Percentiles rank a stretch among this genome's conserved stretches.
Conservation (phyloP, 2,329 filamentous ascomycete species). For the Alternaria rosae region DNA sequence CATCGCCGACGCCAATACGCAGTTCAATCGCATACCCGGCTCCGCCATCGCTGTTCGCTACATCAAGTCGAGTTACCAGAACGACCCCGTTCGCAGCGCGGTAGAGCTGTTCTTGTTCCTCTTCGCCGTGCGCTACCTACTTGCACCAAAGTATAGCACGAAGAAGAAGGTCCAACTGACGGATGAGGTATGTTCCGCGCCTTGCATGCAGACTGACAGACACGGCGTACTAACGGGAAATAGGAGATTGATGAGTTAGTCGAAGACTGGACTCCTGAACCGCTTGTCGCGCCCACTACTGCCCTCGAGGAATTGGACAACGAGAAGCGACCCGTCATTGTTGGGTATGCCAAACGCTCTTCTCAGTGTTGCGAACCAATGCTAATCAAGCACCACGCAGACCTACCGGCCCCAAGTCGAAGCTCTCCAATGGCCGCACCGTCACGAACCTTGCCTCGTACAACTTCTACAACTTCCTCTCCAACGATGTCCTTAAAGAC, state of each 20-base stretch:
- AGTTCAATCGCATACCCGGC: slow-evolving; percentile 90
- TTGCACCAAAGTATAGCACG: slow-evolving; percentile 91
- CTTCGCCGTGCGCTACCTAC: slow-evolving; percentile 92
- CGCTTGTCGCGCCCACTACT: slow-evolving; percentile 78
- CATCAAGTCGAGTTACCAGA: slow-evolving; percentile 96
- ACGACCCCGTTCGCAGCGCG: slow-evolving; percentile 91
- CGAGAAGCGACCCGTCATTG: slow-evolving; percentile 85
- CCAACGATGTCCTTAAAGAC: slow-evolving; percentile 90
- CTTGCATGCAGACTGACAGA: background rate
- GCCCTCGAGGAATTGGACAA: slow-evolving; percentile 79
- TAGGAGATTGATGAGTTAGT: slow-evolving; percentile 95
- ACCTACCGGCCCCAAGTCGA: slow-evolving; percentile 87
- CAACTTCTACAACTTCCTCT: slow-evolving; percentile 98
- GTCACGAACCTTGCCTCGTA: slow-evolving; percentile 93
- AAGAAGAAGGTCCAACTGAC: slow-evolving; percentile 86
- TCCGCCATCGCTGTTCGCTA: slow-evolving; percentile 95
- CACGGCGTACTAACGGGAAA: slow-evolving; percentile 15
- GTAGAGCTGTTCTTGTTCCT: slow-evolving; percentile 93
- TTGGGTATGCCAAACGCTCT: slow-evolving; percentile 69
- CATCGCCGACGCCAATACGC: slow-evolving; percentile 63
- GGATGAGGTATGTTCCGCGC: slow-evolving; percentile 68
- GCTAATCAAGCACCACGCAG: slow-evolving; percentile 55
- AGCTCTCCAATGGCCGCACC: slow-evolving; percentile 85
- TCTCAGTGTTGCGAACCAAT: background rate
- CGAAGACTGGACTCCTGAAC: slow-evolving; percentile 95